These are phyloP conservation scores for Magnusiomyces starmeri DNA, from an alignment of 1,139 yeast genomes.

Conservation along the genomic window DNA sequence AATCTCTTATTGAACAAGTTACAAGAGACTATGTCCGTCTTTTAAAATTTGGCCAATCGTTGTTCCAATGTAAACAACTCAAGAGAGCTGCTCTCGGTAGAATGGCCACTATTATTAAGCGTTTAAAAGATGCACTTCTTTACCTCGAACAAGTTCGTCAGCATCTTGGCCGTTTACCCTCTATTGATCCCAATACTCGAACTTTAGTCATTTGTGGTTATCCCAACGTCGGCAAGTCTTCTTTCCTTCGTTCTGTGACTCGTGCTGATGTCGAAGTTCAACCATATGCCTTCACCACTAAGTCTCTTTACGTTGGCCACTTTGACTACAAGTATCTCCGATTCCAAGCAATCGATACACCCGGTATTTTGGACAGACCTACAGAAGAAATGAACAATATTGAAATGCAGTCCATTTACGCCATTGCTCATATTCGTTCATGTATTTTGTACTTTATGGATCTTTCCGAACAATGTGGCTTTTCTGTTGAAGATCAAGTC, in stretches of 20 bases:
- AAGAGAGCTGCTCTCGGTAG: constrained; percentile 98
- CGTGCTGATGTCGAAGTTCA: constrained; percentile 99
- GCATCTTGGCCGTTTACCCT: constrained; percentile 96
- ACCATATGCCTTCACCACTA: constrained; percentile 97
- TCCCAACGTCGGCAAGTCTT: constrained; percentile 98
- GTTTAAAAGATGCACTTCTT: constrained; percentile 84
- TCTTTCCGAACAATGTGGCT: constrained; percentile 97
- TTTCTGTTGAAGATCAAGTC: constrained; percentile 94
- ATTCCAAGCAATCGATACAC: constrained; percentile 98
- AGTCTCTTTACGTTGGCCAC: constrained; percentile 91
- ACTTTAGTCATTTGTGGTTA: constrained; percentile 95
- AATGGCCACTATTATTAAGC: constrained; percentile 96
- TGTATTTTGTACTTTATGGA: constrained; percentile 97
- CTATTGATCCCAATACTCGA: constrained; percentile 97
- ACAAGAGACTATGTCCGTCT: constrained; percentile 90
- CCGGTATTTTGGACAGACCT: constrained; percentile 97
- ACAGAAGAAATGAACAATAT: constrained; percentile 99
- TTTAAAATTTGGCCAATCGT: constrained; percentile 92
- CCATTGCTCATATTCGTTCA: constrained; percentile 95
- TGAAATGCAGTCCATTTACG: constrained; percentile 98
- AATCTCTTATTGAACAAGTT: constrained; percentile 89
- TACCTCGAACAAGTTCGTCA: constrained; percentile 98
- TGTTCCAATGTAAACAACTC: constrained; percentile 96
- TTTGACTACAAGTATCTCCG: constrained; percentile 95
- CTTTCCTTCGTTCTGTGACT: constrained; percentile 86